A percentile compares a stretch with the other conserved stretches of the same genome.
Conservation (phyloP, 2,329 filamentous ascomycete species). For the Hypocrella siamensis region DNA sequence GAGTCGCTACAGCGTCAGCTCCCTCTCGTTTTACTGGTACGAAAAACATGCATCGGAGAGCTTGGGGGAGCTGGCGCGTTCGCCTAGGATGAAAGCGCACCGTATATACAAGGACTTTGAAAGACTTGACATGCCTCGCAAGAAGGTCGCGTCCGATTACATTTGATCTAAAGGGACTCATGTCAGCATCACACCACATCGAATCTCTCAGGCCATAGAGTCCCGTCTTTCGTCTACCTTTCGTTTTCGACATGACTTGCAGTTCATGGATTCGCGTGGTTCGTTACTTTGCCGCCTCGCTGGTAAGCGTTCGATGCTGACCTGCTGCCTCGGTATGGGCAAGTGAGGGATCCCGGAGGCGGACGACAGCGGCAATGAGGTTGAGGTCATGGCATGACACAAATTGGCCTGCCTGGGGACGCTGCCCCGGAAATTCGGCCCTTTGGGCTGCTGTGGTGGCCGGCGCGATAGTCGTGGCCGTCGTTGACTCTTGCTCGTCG, state of each 20-base stretch:
- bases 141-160: constrained; percentile 67
- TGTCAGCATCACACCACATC: no score
- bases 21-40: no score
- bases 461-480: no score
- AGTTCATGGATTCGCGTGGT: constrained; percentile 84
- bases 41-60: no score
- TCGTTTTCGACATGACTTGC: constrained; percentile 83
- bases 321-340: constrained; percentile 57
- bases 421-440: no score
- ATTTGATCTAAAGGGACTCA: constrained; percentile 97
- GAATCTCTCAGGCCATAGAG: neutral
- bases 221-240: constrained; percentile 42
- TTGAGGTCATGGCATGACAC: constrained; percentile 14
- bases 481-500: no score
- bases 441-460: no score
- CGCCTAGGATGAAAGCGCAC: constrained; percentile 32
- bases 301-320: constrained; percentile 67
- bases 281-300: constrained; percentile 56
- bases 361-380: neutral
- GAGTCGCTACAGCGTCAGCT: no score
- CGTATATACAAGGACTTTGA: constrained; percentile 76
- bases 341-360: constrained; percentile 20
- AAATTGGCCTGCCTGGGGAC: no score
- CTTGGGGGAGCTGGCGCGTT: no score
- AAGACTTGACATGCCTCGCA: constrained; percentile 86